A percentile compares a stretch with the other conserved stretches of the same genome.
phyloP scores from a whole-genome alignment of 805 yeast genomes.

The Monosporozyma aquatica region DNA sequence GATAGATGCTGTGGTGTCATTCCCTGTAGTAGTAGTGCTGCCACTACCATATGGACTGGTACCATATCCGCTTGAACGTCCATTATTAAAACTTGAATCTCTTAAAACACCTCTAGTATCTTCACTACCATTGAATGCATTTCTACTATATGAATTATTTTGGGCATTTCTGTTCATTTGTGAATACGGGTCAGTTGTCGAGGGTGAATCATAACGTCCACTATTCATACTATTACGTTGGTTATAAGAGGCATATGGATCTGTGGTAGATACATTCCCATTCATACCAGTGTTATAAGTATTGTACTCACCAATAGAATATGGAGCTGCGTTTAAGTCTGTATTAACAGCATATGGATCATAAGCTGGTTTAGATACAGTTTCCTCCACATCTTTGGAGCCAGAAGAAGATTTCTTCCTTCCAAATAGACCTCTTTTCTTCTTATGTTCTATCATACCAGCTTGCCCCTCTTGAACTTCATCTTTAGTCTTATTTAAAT shows the following conservation, averaged over 20 bases:
- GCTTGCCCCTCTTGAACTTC: conserved; percentile 2
- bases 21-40: background rate
- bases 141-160: background rate
- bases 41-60: conserved; percentile 2
- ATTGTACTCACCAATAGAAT: background rate
- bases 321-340: conserved; percentile 3
- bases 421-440: conserved; percentile 10
- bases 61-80: background rate
- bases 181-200: background rate
- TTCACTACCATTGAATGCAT: background rate
- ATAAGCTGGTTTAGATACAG: background rate
- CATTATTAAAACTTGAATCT: conserved; percentile 1
- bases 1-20: background rate
- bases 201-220: too few relatives aligned
- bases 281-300: background rate
- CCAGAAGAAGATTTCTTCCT: conserved; percentile 5
- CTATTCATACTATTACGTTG: background rate
- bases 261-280: conserved; percentile 2
- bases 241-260: conserved; percentile 7
- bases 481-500: conserved; percentile 3
- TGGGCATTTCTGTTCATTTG: background rate
- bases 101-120: background rate
- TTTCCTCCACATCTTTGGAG: background rate
- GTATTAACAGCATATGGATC: conserved; percentile 11
- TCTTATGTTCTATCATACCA: conserved; percentile 6